Evolutionary conservation across 2,329 filamentous ascomycete species (phyloP).

Genomic region (Fusarium sp.): DNA sequence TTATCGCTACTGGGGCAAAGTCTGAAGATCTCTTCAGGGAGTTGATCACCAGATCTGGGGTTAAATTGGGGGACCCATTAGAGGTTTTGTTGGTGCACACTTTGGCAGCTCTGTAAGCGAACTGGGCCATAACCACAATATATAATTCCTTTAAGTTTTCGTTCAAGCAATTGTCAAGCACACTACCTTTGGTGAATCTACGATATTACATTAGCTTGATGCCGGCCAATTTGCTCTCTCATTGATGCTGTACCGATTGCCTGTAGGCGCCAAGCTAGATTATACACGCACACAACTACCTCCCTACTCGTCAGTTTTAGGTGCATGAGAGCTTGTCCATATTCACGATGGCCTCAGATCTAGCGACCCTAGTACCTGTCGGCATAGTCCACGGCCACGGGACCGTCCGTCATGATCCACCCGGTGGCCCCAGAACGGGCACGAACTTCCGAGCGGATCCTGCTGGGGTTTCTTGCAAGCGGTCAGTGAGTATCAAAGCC

Average conservation of each 20-base stretch:
- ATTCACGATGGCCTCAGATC: constrained; percentile 38
- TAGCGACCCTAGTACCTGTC: constrained; percentile 30
- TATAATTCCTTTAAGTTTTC: not conserved
- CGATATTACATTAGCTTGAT: too few species aligned
- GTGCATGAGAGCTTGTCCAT: constrained; percentile 32
- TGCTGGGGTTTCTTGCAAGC: constrained; percentile 1
- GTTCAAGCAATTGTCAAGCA: not conserved
- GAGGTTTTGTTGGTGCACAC: constrained; percentile 4
- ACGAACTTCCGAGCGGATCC: constrained; percentile 19
- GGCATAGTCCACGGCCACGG: constrained; percentile 12
- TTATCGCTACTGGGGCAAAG: constrained; percentile 1
- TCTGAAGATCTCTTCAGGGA: constrained; percentile 6
- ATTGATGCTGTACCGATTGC: not conserved
- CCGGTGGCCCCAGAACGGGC: constrained; percentile 11
- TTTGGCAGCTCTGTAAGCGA: constrained; percentile 24
- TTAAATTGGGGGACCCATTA: not conserved
- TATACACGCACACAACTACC: not conserved
- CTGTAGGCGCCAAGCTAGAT: not conserved
- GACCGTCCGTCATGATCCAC: constrained; percentile 37
- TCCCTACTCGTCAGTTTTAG: not conserved
- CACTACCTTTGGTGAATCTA: not conserved
- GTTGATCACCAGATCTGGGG: constrained; percentile 1
- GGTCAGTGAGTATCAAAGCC: not conserved
- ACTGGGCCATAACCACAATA: constrained; percentile 5
- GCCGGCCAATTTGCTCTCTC: not conserved